Base-by-base conservation (phyloP, 2,329 filamentous ascomycete genomes). In the Xylaria sp. region DNA sequence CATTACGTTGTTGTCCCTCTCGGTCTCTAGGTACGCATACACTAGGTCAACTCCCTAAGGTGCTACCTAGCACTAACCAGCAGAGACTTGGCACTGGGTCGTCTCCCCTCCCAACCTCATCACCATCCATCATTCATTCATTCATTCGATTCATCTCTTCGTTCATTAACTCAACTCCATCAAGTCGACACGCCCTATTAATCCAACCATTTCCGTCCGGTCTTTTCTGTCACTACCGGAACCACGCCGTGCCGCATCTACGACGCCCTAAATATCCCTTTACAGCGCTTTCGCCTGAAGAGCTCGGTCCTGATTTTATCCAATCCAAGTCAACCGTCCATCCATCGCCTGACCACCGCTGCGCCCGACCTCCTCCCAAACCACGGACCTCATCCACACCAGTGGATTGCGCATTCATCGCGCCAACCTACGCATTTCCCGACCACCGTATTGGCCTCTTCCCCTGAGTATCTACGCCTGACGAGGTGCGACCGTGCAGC, bases 81-180 rank as follows among this genome's bases (percentile, higher is more conserved):
- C 29, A 51, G 47, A 44, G 55, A 64, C 69, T 69, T 71, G 67
- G 64, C 64, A 12, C 63, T 68, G 48, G 67, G 53, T 61, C 29
- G 67, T 57, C 69, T 69, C 69, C 69, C 69, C 69, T 71, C 69
- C 69, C 68, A 70, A 66, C 68, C 68, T 71, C 65, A 63, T 69
- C 66, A 18, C 51, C 66, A 60, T 64, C 59, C 60, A 54, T 59
- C 63, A 47, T 61, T 63, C 63, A 40, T 40, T 40, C 40, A 44
- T 44, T 44, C 40, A 44, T 35, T 35, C 32, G 10, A 29, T 35
- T 59, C 48, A 62, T 35, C 21, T 50, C 62, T 47, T 55, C 35
- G 25, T 62, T 65, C 63, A 70, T 63, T 67, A 42, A 55, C 40
- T 44, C 62, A n/a, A 40, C 57, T 27, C 13, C 60, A 44, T 47